Base-by-base conservation (phyloP, 2,329 filamentous ascomycete species). In the Aspergillus tanneri region DNA sequence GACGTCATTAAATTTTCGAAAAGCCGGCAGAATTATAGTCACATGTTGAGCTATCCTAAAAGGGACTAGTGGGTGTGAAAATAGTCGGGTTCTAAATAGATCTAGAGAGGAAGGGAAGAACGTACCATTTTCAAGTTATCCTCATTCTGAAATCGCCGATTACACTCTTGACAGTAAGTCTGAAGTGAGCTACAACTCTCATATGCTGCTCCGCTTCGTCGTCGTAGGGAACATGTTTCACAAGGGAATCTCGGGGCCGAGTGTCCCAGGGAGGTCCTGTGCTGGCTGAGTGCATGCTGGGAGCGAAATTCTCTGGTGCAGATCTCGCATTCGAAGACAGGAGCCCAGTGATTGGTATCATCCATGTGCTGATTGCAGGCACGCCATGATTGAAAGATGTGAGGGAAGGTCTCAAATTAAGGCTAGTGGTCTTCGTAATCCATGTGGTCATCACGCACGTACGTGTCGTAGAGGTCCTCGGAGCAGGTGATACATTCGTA, bases 41-140 rank as follows among this genome's bases (percentile, higher is more conserved):
- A 25, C n/a, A n/a, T n/a, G n/a, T n/a, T n/a, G n/a, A n/a, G n/a
- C n/a, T n/a, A n/a, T n/a, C n/a, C n/a, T n/a, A n/a, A n/a, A n/a
- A n/a, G n/a, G n/a, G n/a, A n/a, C n/a, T n/a, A n/a, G n/a, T n/a
- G n/a, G n/a, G n/a, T n/a, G n/a, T n/a, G n/a, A n/a, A n/a, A n/a
- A n/a, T n/a, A n/a, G n/a, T n/a, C n/a, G n/a, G n/a, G n/a, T n/a
- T n/a, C n/a, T n/a, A n/a, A n/a, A n/a, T n/a, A n/a, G n/a, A n/a
- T n/a, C n/a, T n/a, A n/a, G n/a, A n/a, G n/a, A n/a, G n/a, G n/a
- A 1, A 19, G 6, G 11, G 16, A 5, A 28, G 12, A 10, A 30
- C 40, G 38, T 54, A 68, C 66, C 60, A 58, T 62, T 9, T 43
- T 55, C 5, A 71, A 49, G 38, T 60, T 63, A 34, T 71, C 70